phyloP scores from a whole-genome alignment of 805 yeast genomes.

The Candida michaelii region DNA sequence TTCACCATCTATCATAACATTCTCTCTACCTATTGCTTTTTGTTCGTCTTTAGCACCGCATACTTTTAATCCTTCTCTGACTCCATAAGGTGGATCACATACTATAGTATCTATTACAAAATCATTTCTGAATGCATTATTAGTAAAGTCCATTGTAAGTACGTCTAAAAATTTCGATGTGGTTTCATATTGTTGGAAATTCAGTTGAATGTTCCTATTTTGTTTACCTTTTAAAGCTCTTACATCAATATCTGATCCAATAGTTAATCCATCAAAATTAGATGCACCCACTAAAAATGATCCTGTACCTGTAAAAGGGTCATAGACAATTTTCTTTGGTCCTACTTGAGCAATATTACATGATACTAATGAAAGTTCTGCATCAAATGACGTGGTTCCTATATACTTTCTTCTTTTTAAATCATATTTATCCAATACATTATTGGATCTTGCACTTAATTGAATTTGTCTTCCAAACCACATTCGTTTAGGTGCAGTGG shows the following conservation, averaged over 20 bases:
- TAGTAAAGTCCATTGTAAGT: constrained; percentile 91
- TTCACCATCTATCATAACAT: constrained; percentile 72
- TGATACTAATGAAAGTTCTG: constrained; percentile 83
- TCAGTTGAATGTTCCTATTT: constrained; percentile 52
- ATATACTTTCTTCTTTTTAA: constrained; percentile 79
- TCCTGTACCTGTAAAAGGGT: constrained; percentile 97
- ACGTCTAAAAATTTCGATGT: constrained; percentile 64
- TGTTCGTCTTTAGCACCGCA: constrained; percentile 77
- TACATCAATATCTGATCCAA: constrained; percentile 92
- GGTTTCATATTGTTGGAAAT: constrained; percentile 75
- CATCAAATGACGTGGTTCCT: constrained; percentile 97
- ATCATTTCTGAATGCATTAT: constrained; percentile 69
- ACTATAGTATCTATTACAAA: constrained; percentile 75
- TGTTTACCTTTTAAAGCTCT: constrained; percentile 71
- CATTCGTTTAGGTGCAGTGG: constrained; percentile 50
- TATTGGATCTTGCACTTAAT: constrained; percentile 58
- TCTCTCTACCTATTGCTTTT: constrained; percentile 70
- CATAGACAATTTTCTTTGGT: constrained; percentile 70
- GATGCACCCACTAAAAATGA: constrained; percentile 89
- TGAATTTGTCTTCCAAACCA: constrained; percentile 79
- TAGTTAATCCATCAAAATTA: constrained; percentile 71
- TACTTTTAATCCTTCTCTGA: constrained; percentile 90
- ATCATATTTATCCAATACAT: constrained; percentile 74
- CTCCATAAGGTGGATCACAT: constrained; percentile 98
- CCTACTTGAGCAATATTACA: constrained; percentile 81